Conservation (phyloP, 352 stramenopile genomes). For the Halophytophthora batemanensis region DNA sequence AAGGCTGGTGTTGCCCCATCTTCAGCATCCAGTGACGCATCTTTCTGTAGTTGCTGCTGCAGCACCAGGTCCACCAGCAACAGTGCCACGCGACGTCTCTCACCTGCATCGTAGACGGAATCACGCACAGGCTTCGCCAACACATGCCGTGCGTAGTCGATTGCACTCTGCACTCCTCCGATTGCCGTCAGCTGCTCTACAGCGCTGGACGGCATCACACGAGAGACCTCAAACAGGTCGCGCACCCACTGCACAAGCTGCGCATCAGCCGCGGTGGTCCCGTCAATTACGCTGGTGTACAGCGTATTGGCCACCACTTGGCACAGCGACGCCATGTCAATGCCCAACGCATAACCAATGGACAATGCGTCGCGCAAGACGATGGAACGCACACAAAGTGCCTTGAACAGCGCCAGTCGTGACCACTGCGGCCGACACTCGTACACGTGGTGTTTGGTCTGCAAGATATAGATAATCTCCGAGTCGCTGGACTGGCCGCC, state of each 20-base stretch:
- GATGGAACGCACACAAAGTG: constrained; percentile 54
- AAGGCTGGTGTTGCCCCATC: neutral
- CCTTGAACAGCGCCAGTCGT: constrained; percentile 73
- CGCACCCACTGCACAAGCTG: constrained; percentile 60
- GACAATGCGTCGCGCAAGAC: constrained; percentile 66
- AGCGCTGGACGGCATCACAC: constrained; percentile 60
- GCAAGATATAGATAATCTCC: constrained; percentile 80
- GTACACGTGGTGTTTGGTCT: constrained; percentile 82
- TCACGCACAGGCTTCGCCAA: constrained; percentile 35
- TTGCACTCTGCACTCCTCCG: constrained; percentile 44
- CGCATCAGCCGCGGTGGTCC: constrained; percentile 19
- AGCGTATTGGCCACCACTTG: constrained; percentile 82
- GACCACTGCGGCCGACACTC: constrained; percentile 86
- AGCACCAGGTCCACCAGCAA: constrained; percentile 58
- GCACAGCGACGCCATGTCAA: constrained; percentile 86
- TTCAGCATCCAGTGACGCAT: constrained; percentile 14
- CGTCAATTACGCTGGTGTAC: constrained; percentile 36
- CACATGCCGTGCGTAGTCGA: constrained; percentile 57
- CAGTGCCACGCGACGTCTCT: constrained; percentile 50
- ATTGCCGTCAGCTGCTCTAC: constrained; percentile 66
- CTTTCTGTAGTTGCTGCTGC: constrained; percentile 47
- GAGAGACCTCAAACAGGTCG: constrained; percentile 71
- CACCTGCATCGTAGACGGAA: constrained; percentile 28
- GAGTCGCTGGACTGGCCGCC: constrained; percentile 26
- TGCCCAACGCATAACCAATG: constrained; percentile 82